Conservation (phyloP, 2,329 filamentous ascomycete species). For the Cyclaneusma minus region DNA sequence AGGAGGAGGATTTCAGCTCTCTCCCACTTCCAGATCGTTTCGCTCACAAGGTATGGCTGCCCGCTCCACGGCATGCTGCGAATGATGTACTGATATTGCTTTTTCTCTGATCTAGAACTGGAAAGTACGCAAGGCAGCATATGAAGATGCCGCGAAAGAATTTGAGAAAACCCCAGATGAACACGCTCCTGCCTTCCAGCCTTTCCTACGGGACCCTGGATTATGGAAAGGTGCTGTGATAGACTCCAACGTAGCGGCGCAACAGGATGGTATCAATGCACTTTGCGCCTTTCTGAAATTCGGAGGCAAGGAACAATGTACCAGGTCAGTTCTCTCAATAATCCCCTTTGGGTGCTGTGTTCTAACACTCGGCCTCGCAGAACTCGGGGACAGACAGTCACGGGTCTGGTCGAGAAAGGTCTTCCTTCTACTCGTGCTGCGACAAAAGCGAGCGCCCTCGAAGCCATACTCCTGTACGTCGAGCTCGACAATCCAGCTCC, state of each 20-base stretch:
- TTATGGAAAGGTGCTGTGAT: constrained; percentile 87
- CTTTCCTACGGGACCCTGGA: constrained; percentile 70
- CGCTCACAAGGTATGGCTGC: constrained; percentile 53
- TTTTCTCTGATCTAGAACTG: constrained; percentile 44
- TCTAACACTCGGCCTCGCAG: constrained; percentile 21
- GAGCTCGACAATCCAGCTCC: constrained; percentile 78
- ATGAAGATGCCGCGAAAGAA: constrained; percentile 79
- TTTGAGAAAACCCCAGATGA: constrained; percentile 80
- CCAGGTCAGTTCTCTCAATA: constrained; percentile 43
- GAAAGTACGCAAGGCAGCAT: constrained; percentile 93
- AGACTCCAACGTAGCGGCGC: constrained; percentile 93
- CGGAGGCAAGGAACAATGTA: constrained; percentile 63
- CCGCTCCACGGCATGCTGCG: neutral
- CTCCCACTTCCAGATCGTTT: constrained; percentile 69
- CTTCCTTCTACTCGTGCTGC: constrained; percentile 74
- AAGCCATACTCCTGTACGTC: constrained; percentile 76
- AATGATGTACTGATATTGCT: constrained; percentile 11
- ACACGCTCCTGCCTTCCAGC: constrained; percentile 68
- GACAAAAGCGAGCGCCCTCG: constrained; percentile 74
- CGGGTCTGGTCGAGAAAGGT: constrained; percentile 79
- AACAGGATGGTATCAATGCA: constrained; percentile 79
- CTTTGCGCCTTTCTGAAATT: constrained; percentile 89
- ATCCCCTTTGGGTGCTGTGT: constrained; percentile 1
- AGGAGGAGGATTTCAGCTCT: constrained; percentile 69
- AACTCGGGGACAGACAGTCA: constrained; percentile 60